These are phyloP conservation scores for Quercus phellos DNA, from an alignment of 331 rosid genomes.

Conservation along the genomic window DNA sequence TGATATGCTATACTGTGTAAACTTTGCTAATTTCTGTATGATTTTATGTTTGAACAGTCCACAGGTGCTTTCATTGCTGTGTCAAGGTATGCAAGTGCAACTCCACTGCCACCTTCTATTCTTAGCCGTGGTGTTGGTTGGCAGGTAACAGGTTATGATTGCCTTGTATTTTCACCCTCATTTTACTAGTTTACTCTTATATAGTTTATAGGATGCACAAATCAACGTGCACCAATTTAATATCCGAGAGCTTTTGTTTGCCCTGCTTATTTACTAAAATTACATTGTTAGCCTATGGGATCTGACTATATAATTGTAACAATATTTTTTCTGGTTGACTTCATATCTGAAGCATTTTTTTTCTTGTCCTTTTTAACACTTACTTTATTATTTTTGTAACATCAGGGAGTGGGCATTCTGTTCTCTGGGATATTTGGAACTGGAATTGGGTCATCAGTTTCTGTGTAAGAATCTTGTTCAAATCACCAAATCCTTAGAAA, in stretches of 20 bases:
- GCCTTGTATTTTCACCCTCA: neutral
- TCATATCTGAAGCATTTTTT: neutral
- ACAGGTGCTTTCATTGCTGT: constrained; percentile 58
- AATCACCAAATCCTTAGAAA: neutral
- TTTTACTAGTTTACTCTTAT: neutral
- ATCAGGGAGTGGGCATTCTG: constrained; percentile 86
- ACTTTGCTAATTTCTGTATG: neutral
- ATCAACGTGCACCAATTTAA: neutral
- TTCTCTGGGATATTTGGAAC: constrained; percentile 91
- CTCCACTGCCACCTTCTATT: constrained; percentile 60
- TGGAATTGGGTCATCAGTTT: constrained; percentile 84
- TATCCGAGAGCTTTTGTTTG: neutral
- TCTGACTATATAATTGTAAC: neutral
- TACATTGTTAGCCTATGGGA: neutral
- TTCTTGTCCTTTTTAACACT: neutral
- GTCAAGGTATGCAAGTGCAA: constrained; percentile 66
- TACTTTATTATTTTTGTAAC: constrained; percentile 10
- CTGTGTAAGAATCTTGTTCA: constrained; percentile 64
- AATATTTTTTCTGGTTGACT: neutral
- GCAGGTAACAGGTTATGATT: constrained; percentile 41
- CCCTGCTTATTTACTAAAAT: neutral
- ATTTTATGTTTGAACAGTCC: constrained; percentile 45
- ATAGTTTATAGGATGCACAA: neutral
- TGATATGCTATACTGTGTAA: neutral
- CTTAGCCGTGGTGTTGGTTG: constrained; percentile 73